phyloP scores from a whole-genome alignment of 1,139 yeast species.

The Sugiyamaella neomexicana region DNA sequence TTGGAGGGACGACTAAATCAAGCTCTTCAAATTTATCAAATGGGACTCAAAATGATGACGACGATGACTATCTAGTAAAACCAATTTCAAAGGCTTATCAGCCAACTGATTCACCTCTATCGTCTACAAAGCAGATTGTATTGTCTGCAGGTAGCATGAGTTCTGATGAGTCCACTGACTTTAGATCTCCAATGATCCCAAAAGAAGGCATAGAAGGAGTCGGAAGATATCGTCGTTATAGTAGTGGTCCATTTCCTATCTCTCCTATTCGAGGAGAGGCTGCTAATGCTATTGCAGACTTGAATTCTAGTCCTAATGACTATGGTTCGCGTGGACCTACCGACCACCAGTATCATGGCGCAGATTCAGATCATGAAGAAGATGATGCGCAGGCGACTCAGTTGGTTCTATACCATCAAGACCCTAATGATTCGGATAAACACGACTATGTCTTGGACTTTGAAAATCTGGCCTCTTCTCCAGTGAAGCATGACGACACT shows the following conservation, averaged over 20 bases:
- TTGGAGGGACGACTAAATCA: slow-evolving; percentile 1
- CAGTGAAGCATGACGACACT: slow-evolving; percentile 6
- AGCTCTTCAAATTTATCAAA: background rate
- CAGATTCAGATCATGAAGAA: background rate
- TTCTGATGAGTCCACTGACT: slow-evolving; percentile 10
- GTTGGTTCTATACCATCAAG: background rate
- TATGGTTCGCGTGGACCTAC: background rate
- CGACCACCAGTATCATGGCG: no score
- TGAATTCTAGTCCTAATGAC: slow-evolving; percentile 12
- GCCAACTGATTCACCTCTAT: background rate
- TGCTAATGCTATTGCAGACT: slow-evolving; percentile 9
- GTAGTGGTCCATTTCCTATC: slow-evolving; percentile 3
- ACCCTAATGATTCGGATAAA: background rate
- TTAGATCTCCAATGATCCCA: slow-evolving; percentile 2
- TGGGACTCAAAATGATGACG: slow-evolving; percentile 2
- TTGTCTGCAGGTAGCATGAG: background rate
- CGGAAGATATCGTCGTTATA: slow-evolving; percentile 10
- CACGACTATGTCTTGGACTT: slow-evolving; percentile 7
- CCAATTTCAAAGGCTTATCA: no score
- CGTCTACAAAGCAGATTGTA: background rate
- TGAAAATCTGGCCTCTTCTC: slow-evolving; percentile 18
- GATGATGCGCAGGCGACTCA: slow-evolving; percentile 17
- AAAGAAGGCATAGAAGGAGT: slow-evolving; percentile 11
- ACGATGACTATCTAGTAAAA: background rate
- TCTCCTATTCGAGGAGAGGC: slow-evolving; percentile 17